Conservation (phyloP, 2,329 filamentous ascomycete genomes). For the Aspergillus sp. region DNA sequence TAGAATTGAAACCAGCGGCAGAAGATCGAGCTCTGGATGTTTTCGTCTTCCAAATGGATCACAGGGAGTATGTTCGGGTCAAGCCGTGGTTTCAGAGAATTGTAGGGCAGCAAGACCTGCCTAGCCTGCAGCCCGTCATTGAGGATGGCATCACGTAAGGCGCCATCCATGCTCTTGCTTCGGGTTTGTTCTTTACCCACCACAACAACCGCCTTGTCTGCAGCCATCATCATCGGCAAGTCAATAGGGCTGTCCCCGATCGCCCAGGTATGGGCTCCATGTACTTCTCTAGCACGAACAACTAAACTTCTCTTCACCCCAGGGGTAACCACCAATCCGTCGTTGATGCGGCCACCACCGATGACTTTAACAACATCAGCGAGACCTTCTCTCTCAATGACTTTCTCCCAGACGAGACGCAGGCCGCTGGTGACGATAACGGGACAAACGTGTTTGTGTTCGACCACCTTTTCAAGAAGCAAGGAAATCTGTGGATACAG, state of each 20-base stretch:
- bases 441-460: constrained; percentile 43
- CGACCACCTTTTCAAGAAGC: constrained; percentile 43
- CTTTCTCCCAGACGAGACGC: constrained; percentile 56
- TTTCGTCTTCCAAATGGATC: constrained; percentile 34
- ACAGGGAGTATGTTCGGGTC: constrained; percentile 47
- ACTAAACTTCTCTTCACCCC: constrained; percentile 55
- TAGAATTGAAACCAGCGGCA: constrained; percentile 30
- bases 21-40: constrained; percentile 30
- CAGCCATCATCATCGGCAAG: constrained; percentile 57
- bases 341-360: constrained; percentile 51
- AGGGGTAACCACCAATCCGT: constrained; percentile 55
- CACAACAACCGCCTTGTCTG: constrained; percentile 58
- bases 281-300: constrained; percentile 35
- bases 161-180: constrained; percentile 56
- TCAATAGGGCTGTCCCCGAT: constrained; percentile 65
- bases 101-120: constrained; percentile 52
- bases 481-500: constrained; percentile 53
- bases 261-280: constrained; percentile 51
- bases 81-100: constrained; percentile 43
- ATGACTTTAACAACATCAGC: constrained; percentile 52
- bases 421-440: constrained; percentile 60
- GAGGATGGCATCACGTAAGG: constrained; percentile 47
- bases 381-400: constrained; percentile 50
- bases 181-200: constrained; percentile 51
- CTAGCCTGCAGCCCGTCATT: constrained; percentile 40